These are phyloP conservation scores for Talaromyces marneffei DNA, from an alignment of 2,329 filamentous ascomycete species.

Conservation along the genomic window DNA sequence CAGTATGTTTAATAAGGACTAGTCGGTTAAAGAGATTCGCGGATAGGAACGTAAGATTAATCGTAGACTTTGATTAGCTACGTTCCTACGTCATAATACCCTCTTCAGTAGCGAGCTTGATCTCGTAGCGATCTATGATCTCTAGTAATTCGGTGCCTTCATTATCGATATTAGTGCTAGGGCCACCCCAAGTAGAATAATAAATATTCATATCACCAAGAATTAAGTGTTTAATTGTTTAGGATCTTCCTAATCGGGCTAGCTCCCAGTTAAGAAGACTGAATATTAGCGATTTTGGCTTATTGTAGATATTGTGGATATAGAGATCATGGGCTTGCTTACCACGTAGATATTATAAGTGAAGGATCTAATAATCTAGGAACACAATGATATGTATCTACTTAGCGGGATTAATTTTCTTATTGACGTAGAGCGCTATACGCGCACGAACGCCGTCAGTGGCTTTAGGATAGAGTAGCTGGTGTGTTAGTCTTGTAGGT, in stretches of 20 bases:
- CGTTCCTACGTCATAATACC: background rate
- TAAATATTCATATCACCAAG: background rate
- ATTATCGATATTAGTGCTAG: background rate
- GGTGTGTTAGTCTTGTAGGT: slow-evolving; percentile 16
- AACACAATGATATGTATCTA: background rate
- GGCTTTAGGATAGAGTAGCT: slow-evolving; percentile 17
- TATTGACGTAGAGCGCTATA: background rate
- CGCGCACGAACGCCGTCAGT: background rate
- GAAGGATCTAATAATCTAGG: background rate
- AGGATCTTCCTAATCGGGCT: background rate
- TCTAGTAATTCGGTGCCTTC: background rate
- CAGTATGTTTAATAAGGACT: slow-evolving; percentile 11
- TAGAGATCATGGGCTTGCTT: background rate
- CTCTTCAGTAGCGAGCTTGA: background rate
- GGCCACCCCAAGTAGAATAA: background rate
- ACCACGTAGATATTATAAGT: background rate
- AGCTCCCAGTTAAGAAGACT: background rate
- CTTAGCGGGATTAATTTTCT: background rate
- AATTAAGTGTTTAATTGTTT: background rate
- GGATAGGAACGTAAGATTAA: background rate
- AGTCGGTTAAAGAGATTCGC: background rate
- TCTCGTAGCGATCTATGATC: background rate
- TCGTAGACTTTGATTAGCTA: background rate
- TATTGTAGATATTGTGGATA: background rate
- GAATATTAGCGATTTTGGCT: background rate